Conservation (phyloP, 441 rosid species). For the Pelargonium cotyledonis region DNA sequence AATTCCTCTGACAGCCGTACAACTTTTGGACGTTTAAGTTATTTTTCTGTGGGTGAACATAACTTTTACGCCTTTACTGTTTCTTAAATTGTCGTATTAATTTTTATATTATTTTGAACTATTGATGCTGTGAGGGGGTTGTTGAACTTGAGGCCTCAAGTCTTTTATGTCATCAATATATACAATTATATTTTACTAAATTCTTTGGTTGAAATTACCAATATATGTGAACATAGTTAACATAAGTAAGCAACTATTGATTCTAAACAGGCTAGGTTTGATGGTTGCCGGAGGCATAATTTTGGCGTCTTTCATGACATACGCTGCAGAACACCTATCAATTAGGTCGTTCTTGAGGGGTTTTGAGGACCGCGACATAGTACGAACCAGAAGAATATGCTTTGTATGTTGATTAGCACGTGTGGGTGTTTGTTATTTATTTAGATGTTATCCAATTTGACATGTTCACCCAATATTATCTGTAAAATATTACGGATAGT, state of each 20-base stretch:
- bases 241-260: background rate
- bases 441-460: background rate
- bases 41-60: too few species aligned
- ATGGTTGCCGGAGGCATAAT: conserved; percentile 74
- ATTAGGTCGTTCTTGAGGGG: conserved; percentile 59
- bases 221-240: background rate
- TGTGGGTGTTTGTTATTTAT: background rate
- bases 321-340: conserved; percentile 76
- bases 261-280: conserved; percentile 62
- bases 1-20: too few species aligned
- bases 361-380: conserved; percentile 52
- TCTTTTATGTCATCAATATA: too few species aligned
- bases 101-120: too few species aligned
- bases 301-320: conserved; percentile 83
- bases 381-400: conserved; percentile 41
- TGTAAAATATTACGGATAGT: background rate
- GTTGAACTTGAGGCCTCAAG: too few species aligned
- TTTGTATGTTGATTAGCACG: conserved; percentile 33
- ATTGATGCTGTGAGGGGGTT: too few species aligned
- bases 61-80: too few species aligned
- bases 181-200: too few species aligned
- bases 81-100: too few species aligned
- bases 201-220: background rate
- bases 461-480: background rate
- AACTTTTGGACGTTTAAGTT: too few species aligned